A percentile compares a stretch with the other conserved stretches of the same genome.
These are phyloP conservation scores for Epicoccum sorghinum DNA, from an alignment of 2,329 filamentous ascomycete species.

Conservation along the genomic window DNA sequence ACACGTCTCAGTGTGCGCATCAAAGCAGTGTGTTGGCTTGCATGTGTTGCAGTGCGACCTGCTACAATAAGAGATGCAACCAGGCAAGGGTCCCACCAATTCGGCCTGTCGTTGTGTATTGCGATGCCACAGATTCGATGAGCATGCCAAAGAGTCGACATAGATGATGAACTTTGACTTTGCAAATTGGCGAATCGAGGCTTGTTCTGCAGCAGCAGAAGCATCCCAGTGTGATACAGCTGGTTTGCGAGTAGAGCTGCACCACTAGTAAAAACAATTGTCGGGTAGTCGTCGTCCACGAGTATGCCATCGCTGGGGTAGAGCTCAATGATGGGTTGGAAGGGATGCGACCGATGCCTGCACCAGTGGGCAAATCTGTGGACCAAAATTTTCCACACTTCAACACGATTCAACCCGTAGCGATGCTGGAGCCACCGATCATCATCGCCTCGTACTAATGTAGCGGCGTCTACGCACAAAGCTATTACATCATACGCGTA, in stretches of 20 bases:
- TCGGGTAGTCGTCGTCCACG: constrained; percentile 43
- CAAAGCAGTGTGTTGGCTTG: constrained; percentile 54
- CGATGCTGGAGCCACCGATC: constrained; percentile 27
- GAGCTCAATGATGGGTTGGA: constrained; percentile 43
- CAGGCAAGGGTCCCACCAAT: constrained; percentile 58
- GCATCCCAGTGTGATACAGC: constrained; percentile 62
- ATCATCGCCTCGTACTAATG: constrained; percentile 30
- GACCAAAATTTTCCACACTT: constrained; percentile 28
- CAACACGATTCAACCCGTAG: constrained; percentile 25
- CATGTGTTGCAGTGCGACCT: constrained; percentile 56
- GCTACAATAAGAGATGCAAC: constrained; percentile 55
- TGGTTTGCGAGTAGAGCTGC: constrained; percentile 57
- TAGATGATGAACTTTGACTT: constrained; percentile 36
- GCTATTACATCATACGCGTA: constrained; percentile 22
- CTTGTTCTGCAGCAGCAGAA: constrained; percentile 59
- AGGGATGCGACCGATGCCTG: constrained; percentile 24
- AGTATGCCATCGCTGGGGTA: constrained; percentile 28
- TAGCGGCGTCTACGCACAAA: constrained; percentile 28
- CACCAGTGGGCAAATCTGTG: constrained; percentile 29
- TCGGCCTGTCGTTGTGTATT: constrained; percentile 53
- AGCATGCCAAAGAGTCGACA: constrained; percentile 58
- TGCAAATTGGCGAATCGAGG: constrained; percentile 52
- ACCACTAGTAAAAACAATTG: constrained; percentile 55
- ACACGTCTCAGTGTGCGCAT: constrained; percentile 50
- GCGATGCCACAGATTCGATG: constrained; percentile 58